Evolutionary conservation across 768 basidiomycete species (phyloP).

Genomic region (Brasilioporus rufonigricans): DNA sequence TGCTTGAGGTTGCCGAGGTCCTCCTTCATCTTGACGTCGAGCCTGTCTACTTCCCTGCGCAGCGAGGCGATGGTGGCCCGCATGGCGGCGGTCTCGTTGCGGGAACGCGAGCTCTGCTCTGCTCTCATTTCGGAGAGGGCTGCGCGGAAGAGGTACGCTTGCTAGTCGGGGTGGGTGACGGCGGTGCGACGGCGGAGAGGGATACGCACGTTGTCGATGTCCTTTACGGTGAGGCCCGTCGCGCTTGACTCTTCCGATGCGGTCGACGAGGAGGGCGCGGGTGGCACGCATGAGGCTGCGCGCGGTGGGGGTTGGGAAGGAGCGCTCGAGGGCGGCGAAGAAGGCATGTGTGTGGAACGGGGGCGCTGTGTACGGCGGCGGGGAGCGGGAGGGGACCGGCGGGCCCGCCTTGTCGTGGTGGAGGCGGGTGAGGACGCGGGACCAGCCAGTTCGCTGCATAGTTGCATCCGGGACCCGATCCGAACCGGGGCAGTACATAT

Average conservation of each 20-base stretch:
- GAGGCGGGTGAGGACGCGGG: conserved; percentile 17
- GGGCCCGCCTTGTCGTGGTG: conserved; percentile 17
- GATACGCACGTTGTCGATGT: conserved; percentile 72
- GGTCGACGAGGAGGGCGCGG: conserved; percentile 73
- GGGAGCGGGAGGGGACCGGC: conserved; percentile 14
- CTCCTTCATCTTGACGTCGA: conserved; percentile 92
- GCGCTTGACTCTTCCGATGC: conserved; percentile 64
- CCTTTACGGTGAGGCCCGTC: conserved; percentile 74
- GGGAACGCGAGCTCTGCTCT: conserved; percentile 76
- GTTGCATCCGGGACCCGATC: conserved; percentile 14
- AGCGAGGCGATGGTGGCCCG: conserved; percentile 73
- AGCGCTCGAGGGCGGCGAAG: conserved; percentile 65
- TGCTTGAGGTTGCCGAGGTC: conserved; percentile 86
- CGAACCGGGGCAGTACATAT: conserved; percentile 7
- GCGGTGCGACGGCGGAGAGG: background rate
- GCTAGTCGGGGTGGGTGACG: conserved; percentile 42
- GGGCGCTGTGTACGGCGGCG: conserved; percentile 53
- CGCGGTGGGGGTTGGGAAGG: conserved; percentile 72
- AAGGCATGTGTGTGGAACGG: conserved; percentile 85
- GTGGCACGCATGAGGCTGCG: conserved; percentile 83
- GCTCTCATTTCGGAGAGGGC: conserved; percentile 88
- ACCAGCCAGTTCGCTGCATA: background rate
- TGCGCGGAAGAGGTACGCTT: conserved; percentile 94
- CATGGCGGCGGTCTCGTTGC: conserved; percentile 84
- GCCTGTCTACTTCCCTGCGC: conserved; percentile 79